Percentiles rank a stretch among this genome's conserved stretches.
Conservation (phyloP, 495 filamentous ascomycete genomes). For the Talaromyces stipitatus region DNA sequence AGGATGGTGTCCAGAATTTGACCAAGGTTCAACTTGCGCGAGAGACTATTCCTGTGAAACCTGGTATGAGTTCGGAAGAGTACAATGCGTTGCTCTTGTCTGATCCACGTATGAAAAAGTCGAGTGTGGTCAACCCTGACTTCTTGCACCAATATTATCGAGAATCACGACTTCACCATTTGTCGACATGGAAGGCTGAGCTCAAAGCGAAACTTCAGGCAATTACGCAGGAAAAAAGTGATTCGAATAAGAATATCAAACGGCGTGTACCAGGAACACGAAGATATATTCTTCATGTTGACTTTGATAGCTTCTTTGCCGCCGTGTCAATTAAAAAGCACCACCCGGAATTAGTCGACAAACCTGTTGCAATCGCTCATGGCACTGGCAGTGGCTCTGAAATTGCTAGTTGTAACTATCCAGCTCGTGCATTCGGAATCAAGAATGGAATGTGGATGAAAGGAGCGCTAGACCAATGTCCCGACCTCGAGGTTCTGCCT, state of each 20-base stretch:
- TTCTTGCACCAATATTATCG: constrained; percentile 92
- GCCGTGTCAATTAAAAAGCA: constrained; percentile 76
- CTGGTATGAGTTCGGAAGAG: constrained; percentile 72
- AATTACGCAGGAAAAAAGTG: constrained; percentile 59
- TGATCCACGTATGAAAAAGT: constrained; percentile 75
- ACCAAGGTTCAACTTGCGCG: constrained; percentile 1
- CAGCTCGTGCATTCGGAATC: constrained; percentile 73
- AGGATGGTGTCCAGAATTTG: background rate
- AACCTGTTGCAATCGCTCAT: constrained; percentile 86
- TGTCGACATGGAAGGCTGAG: constrained; percentile 93
- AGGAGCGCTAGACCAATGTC: constrained; percentile 71
- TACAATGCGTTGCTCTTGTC: constrained; percentile 77
- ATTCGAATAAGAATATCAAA: constrained; percentile 39
- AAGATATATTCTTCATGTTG: constrained; percentile 87
- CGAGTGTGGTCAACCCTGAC: constrained; percentile 79
- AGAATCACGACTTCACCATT: constrained; percentile 86
- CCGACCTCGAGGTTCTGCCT: constrained; percentile 73
- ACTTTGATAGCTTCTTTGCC: constrained; percentile 97
- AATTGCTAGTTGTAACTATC: constrained; percentile 96
- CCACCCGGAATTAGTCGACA: constrained; percentile 63
- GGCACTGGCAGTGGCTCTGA: constrained; percentile 78
- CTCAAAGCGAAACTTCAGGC: constrained; percentile 80
- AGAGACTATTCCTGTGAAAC: constrained; percentile 16
- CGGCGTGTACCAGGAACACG: constrained; percentile 53
- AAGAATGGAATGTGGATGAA: constrained; percentile 99